These are phyloP conservation scores for Kuraishia cidri DNA, from an alignment of 805 yeast genomes.

Conservation along the genomic window DNA sequence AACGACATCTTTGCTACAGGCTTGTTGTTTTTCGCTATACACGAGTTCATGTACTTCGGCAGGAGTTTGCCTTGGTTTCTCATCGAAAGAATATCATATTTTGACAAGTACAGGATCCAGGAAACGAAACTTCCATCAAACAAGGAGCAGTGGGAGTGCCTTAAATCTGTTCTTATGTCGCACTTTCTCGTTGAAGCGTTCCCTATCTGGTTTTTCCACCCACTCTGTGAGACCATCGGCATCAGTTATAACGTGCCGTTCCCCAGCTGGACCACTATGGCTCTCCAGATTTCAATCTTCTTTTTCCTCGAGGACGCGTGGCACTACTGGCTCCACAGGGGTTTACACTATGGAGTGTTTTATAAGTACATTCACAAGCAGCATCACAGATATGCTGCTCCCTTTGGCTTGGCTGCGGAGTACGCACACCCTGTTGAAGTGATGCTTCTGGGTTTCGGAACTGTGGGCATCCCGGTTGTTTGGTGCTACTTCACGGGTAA, in stretches of 20 bases:
- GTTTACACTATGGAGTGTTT: slow-evolving; percentile 80
- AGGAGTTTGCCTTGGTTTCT: slow-evolving; percentile 91
- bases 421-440: slow-evolving; percentile 97
- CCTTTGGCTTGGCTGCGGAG: slow-evolving; percentile 95
- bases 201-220: slow-evolving; percentile 97
- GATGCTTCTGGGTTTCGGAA: slow-evolving; percentile 84
- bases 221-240: slow-evolving; percentile 76
- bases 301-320: slow-evolving; percentile 87
- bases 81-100: slow-evolving; percentile 78
- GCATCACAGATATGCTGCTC: slow-evolving; percentile 97
- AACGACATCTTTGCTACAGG: slow-evolving; percentile 94
- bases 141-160: slow-evolving; percentile 89
- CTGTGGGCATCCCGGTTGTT: slow-evolving; percentile 89
- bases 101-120: slow-evolving; percentile 84
- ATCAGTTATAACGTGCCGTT: slow-evolving; percentile 78
- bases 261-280: slow-evolving; percentile 55
- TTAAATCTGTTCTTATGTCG: slow-evolving; percentile 72
- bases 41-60: slow-evolving; percentile 86
- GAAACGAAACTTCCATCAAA: slow-evolving; percentile 72
- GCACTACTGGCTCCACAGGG: slow-evolving; percentile 96
- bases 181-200: slow-evolving; percentile 92
- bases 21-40: slow-evolving; percentile 67
- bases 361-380: slow-evolving; percentile 94
- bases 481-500: slow-evolving; percentile 70
- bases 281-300: slow-evolving; percentile 62